These are phyloP conservation scores for Colletotrichum eleusines DNA, from an alignment of 2,329 filamentous ascomycete genomes.

Conservation along the genomic window DNA sequence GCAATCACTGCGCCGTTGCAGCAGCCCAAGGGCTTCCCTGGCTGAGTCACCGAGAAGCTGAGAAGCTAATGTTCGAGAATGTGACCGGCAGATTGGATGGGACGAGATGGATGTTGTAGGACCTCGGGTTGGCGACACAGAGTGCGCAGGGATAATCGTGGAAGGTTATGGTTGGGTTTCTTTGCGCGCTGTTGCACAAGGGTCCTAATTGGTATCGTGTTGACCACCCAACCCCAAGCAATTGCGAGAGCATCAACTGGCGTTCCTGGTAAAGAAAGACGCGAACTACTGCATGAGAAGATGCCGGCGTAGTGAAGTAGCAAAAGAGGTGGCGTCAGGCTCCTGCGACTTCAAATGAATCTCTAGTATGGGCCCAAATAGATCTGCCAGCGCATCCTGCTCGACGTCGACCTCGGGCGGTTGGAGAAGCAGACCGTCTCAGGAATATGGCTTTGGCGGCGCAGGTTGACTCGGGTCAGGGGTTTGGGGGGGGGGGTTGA, in stretches of 20 bases:
- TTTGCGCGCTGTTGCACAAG: conserved; percentile 20
- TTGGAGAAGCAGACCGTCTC: conserved; percentile 8
- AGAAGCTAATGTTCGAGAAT: conserved; percentile 24
- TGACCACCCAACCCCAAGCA: not conserved
- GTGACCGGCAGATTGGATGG: conserved; percentile 32
- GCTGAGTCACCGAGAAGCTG: conserved; percentile 16
- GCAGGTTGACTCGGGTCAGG: conserved; percentile 28
- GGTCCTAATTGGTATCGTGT: conserved; percentile 29
- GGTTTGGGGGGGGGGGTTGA: too few species aligned
- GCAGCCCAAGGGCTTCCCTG: conserved; percentile 19
- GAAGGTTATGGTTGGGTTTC: conserved; percentile 21
- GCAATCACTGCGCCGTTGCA: conserved; percentile 11
- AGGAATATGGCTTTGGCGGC: conserved; percentile 26
- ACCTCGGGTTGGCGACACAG: conserved; percentile 14
- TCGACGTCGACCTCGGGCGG: conserved; percentile 5
- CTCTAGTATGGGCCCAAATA: conserved; percentile 1
- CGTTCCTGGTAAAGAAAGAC: too few species aligned
- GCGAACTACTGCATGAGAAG: not conserved
- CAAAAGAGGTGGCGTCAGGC: not conserved
- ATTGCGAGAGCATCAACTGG: not conserved
- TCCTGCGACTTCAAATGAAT: too few species aligned
- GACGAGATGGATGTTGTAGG: conserved; percentile 32
- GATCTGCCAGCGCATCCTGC: conserved; percentile 21
- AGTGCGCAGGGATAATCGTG: conserved; percentile 28
- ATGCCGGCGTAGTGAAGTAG: not conserved